Conservation (phyloP, 352 stramenopile genomes). For the Pythium apleroticum region DNA sequence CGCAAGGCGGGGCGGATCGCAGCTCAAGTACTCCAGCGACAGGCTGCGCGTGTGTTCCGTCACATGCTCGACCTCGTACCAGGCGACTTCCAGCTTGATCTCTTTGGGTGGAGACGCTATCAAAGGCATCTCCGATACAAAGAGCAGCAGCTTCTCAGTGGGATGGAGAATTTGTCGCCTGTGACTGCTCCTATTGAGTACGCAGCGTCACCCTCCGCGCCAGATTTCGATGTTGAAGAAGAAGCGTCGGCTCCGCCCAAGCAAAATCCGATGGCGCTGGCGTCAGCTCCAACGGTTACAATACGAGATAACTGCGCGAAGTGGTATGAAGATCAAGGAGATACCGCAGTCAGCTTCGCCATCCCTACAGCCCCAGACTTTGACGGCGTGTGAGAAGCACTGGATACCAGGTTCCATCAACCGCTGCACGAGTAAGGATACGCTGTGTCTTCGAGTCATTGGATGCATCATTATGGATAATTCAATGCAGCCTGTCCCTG, state of each 20-base stretch:
- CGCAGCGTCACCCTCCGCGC: neutral
- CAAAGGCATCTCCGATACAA: neutral
- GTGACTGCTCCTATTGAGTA: neutral
- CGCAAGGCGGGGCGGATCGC: neutral
- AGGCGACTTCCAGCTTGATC: conserved; percentile 6
- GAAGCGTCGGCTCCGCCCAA: neutral
- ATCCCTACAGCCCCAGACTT: neutral
- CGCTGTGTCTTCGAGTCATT: no score
- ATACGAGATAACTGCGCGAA: neutral
- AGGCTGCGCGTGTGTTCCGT: neutral
- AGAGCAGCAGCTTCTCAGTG: conserved; percentile 3
- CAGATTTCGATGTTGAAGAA: neutral
- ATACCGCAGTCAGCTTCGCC: neutral
- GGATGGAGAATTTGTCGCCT: conserved; percentile 5
- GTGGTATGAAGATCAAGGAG: neutral
- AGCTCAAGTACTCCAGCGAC: neutral
- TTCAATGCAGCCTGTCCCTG: no score
- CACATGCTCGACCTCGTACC: conserved; percentile 10
- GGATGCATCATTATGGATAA: no score
- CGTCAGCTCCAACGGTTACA: neutral
- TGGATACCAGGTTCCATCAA: no score
- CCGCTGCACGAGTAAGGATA: no score
- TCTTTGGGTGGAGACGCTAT: conserved; percentile 12
- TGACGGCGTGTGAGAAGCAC: neutral
- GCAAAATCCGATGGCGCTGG: neutral